phyloP scores from a whole-genome alignment of 1,284 basidiomycete genomes.

The Austroboletus olivaceoglutinosus region DNA sequence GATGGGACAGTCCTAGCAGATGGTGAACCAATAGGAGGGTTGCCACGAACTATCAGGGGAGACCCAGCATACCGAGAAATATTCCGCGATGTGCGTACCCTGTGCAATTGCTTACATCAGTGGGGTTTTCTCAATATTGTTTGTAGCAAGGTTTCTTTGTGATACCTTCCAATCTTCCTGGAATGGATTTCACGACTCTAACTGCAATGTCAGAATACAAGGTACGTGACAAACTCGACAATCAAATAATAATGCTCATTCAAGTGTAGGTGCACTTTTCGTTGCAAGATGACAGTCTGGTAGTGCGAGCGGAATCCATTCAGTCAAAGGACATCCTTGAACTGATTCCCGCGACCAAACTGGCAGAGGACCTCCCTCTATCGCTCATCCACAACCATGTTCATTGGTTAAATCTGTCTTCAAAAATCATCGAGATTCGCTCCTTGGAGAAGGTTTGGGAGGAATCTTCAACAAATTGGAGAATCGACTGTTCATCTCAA shows the following conservation, averaged over 20 bases:
- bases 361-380: slow-evolving; percentile 40
- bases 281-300: slow-evolving; percentile 17
- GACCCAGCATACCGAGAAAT: background rate
- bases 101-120: background rate
- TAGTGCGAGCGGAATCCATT: slow-evolving; percentile 28
- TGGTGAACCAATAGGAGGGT: slow-evolving; percentile 39
- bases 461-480: background rate
- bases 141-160: slow-evolving; percentile 33
- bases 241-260: too few relatives aligned
- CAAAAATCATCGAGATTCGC: slow-evolving; percentile 26
- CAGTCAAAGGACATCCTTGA: slow-evolving; percentile 21
- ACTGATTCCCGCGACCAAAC: slow-evolving; percentile 35
- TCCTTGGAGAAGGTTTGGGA: slow-evolving; percentile 17
- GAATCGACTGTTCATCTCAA: background rate
- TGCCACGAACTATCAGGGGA: slow-evolving; percentile 33
- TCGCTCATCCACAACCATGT: slow-evolving; percentile 32
- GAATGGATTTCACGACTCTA: background rate
- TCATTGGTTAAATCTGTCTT: slow-evolving; percentile 39
- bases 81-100: slow-evolving; percentile 1
- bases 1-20: slow-evolving; percentile 14
- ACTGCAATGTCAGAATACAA: background rate
- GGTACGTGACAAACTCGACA: background rate
- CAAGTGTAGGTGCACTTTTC: background rate
- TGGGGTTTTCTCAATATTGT: background rate
- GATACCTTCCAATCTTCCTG: background rate